Base-by-base conservation (phyloP, 768 basidiomycete species). In the Cystofilobasidium macerans region DNA sequence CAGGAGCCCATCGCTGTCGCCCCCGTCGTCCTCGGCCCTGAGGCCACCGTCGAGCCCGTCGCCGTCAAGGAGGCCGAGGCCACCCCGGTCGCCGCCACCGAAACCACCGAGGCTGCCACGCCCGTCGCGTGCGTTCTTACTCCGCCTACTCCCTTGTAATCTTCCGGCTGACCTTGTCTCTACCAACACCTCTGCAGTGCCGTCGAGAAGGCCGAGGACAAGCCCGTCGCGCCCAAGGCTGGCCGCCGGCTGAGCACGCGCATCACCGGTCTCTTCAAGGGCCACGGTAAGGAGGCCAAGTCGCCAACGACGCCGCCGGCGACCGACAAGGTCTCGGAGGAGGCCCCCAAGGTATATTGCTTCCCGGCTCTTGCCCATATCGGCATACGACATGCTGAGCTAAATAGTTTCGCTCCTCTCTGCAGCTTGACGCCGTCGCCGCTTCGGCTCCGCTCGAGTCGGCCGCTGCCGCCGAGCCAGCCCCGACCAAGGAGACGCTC, bases 181-280 rank as follows among this genome's bases (percentile, higher is more conserved):
- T 28, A 54, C 26, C 63, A 22, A 11, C 40, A 16, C 40, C 43
- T 28, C 5, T 40, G 9, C 56, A 47, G 32, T 57, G 56, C 47
- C 61, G 28, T 8, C 12, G 60, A 64, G 57, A 36, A 57, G 56
- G 38, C 35, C 33, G 59, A 60, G 47, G 51, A 61, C 24, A 67
- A 67, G 65, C 38, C 65, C 20, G 32, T 57, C 9, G 35, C 65
- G 28, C 65, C 65, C 32, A 67, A 67, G 65, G 47, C 48, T 20
- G 59, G 35, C 30, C 38, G 65, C 18, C 65, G 65, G 26, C 53
- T 67, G 28, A 43, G 38, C 26, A 42, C 65, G 30, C 58, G 65
- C 36, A 60, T 67, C 61, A 57, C 61, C n/a, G 65, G 65, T 40
- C 35, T 67, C 26, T 62, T 67, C 53, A 62, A 61, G 48, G 51